These are phyloP conservation scores for Vicia villosa DNA, from an alignment of 306 rosid genomes.

Conservation along the genomic window DNA sequence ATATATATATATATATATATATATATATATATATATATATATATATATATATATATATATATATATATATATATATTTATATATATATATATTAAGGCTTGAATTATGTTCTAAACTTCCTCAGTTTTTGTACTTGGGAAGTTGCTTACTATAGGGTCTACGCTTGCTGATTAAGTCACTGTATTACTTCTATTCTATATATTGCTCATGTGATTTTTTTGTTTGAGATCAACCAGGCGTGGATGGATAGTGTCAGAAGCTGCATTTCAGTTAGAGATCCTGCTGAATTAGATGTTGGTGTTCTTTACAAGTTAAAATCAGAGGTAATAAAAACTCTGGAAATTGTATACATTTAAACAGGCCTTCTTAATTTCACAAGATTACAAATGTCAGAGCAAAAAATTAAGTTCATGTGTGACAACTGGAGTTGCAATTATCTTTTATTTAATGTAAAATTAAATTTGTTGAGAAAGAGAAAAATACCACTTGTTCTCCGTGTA, in stretches of 20 bases:
- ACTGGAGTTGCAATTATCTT: no score
- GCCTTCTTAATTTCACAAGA: constrained; percentile 22
- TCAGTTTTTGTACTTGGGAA: constrained; percentile 26
- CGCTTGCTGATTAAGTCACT: constrained; percentile 12
- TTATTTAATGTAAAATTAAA: constrained; percentile 1
- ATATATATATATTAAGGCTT: constrained; percentile 12
- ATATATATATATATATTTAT: no score
- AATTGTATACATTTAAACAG: constrained; percentile 18
- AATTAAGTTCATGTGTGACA: constrained; percentile 22
- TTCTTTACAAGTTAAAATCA: constrained; percentile 62
- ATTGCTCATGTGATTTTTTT: constrained; percentile 36
- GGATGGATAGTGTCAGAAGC: constrained; percentile 61
- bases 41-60: no score
- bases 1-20: no score
- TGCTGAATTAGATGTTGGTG: constrained; percentile 56
- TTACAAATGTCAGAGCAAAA: constrained; percentile 15
- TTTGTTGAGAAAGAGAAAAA: constrained; percentile 21
- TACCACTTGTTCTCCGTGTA: background rate
- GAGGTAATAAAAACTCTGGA: constrained; percentile 60
- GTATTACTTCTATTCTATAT: constrained; percentile 6
- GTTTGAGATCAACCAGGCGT: constrained; percentile 51
- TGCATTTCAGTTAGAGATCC: constrained; percentile 58
- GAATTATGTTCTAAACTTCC: constrained; percentile 17
- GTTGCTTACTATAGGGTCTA: constrained; percentile 13
- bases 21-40: no score